These are phyloP conservation scores for Glomus cerebriforme DNA, from an alignment of 192 early-diverging fungal species.

Conservation along the genomic window DNA sequence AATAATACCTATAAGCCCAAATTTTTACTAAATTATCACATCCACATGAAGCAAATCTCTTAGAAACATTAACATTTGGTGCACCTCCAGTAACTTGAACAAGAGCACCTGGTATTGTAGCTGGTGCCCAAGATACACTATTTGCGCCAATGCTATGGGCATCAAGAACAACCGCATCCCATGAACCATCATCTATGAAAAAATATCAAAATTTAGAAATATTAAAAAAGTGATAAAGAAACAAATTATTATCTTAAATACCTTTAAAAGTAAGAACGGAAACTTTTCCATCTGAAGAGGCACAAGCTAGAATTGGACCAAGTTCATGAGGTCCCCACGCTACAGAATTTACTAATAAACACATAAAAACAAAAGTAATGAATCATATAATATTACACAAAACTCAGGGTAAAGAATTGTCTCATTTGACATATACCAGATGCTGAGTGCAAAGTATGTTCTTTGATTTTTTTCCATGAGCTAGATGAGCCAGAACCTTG, in stretches of 20 bases:
- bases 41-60: conserved; percentile 88
- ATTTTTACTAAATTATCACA: conserved; percentile 98
- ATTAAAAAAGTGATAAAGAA: background rate
- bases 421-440: conserved; percentile 63
- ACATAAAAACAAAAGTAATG: background rate
- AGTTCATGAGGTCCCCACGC: conserved; percentile 97
- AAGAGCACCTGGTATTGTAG: conserved; percentile 75
- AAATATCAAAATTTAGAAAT: background rate
- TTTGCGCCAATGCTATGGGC: conserved; percentile 93
- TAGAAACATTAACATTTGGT: conserved; percentile 56
- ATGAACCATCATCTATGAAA: conserved; percentile 77
- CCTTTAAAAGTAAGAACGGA: conserved; percentile 93
- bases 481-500: conserved; percentile 69
- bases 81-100: conserved; percentile 64
- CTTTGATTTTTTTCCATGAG: conserved; percentile 77
- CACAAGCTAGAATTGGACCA: conserved; percentile 88
- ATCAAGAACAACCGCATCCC: conserved; percentile 77
- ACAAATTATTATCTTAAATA: conserved; percentile 35
- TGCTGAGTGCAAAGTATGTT: conserved; percentile 85
- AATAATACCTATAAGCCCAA: conserved; percentile 69
- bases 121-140: conserved; percentile 93
- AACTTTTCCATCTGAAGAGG: conserved; percentile 93
- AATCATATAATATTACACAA: background rate
- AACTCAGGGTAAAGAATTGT: background rate
- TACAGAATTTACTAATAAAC: conserved; percentile 86